Evolutionary conservation across 257 asterid species (phyloP).

Genomic region (Solanum pimpinellifolium): DNA sequence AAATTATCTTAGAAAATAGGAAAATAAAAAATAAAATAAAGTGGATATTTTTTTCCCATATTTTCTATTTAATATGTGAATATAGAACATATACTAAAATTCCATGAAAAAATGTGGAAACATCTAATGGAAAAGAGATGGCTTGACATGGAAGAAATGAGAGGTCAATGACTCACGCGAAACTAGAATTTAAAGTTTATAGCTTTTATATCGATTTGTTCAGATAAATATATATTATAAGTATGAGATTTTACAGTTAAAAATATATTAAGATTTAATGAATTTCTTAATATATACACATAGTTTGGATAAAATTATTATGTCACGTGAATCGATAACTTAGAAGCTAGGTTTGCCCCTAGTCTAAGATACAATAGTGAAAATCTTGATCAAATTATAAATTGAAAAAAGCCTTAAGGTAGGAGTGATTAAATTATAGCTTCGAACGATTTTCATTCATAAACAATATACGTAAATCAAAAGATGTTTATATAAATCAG

Average conservation of each 20-base stretch:
- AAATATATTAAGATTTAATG: background rate
- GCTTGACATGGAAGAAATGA: background rate
- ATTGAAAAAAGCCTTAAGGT: background rate
- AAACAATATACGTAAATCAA: background rate
- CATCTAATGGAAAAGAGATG: background rate
- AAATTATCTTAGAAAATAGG: background rate
- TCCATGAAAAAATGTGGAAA: background rate
- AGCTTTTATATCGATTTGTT: background rate
- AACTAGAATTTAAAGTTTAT: background rate
- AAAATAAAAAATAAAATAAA: background rate
- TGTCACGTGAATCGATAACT: background rate
- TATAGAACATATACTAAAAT: background rate
- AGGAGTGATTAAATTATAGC: background rate
- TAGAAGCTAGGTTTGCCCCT: background rate
- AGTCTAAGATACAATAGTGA: background rate
- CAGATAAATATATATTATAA: background rate
- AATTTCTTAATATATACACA: background rate
- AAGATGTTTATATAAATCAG: background rate
- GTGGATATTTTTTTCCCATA: background rate
- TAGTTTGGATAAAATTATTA: no score
- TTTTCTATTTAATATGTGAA: background rate
- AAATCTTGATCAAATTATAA: background rate
- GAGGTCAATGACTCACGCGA: background rate
- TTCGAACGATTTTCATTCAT: background rate
- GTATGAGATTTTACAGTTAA: background rate